Evolutionary conservation across 352 stramenopile genomes (phyloP), one percentile per base, ranked within the genome.

Genomic region (Phytopythium oedochilum): DNA sequence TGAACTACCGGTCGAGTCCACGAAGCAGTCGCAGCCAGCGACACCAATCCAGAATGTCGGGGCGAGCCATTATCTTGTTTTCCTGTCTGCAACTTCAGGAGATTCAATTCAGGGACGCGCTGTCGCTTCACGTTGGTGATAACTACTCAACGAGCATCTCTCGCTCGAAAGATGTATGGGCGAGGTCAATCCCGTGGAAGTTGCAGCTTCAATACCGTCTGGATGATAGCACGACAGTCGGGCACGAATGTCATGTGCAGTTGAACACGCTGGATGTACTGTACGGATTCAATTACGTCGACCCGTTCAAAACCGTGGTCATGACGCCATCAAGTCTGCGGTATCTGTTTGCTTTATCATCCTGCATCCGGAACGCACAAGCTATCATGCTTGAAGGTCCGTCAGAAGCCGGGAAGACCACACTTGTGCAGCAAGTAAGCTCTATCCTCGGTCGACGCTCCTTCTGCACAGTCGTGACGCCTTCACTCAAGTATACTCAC

Each of bases 221-320:
- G 35, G 73, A 89, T 47, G 79, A 88, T 42, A 65, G 53, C 11
- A 80, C 66, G 0, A 82, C 73, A 1, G 78, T 88, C 22, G 79
- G 75, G 0, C 69, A 86, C 15, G 79, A 92, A 35, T 88, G 79
- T 11, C 60, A 83, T 39, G 66, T 90, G 20, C 68, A 86, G 53
- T 66, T 87, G 26, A 72, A 70, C 23, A 71, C 70, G 3, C 26
- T 83, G 15, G 64, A 58, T 11, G 61, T 88, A 20, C 64, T 71
- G 20, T 92, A 92, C 53, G 78, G 79, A 1, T 92, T 87, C 52
- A 80, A 79, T 36, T 92, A 86, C 42, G 25, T 67, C 20, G 71
- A 68, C n/a, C 63, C 66, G 1, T 47, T 52, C 15, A 20, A 34
- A 0, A 61, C 81, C 11, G 35, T 53, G 1, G 63, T 87, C 20